A percentile compares a stretch with the other conserved stretches of the same genome.
These are phyloP conservation scores for Pseudopithomyces chartarum DNA, from an alignment of 2,329 filamentous ascomycete genomes.

Conservation along the genomic window DNA sequence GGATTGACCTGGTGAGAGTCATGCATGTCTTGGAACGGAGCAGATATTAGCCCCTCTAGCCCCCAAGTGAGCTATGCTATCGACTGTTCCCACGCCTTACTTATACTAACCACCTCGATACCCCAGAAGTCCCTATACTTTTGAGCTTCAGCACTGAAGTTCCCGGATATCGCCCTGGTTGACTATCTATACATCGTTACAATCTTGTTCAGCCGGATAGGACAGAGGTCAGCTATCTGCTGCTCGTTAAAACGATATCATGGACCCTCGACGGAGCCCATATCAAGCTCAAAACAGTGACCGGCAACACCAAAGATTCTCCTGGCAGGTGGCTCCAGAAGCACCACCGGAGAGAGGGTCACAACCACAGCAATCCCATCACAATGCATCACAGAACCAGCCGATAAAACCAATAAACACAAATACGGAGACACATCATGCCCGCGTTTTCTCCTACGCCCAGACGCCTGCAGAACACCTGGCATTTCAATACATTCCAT, in stretches of 20 bases:
- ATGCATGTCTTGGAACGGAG: slow-evolving; percentile 33
- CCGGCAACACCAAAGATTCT: slow-evolving; percentile 34
- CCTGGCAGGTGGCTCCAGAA: slow-evolving; percentile 37
- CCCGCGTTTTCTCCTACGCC: slow-evolving; percentile 43
- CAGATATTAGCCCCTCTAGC: slow-evolving; percentile 35
- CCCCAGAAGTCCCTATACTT: background rate
- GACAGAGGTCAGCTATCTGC: background rate
- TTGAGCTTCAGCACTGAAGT: background rate
- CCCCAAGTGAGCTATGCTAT: slow-evolving; percentile 19
- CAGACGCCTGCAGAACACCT: slow-evolving; percentile 43
- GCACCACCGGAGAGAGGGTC: slow-evolving; percentile 23
- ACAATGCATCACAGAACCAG: slow-evolving; percentile 12
- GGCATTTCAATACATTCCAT: slow-evolving; percentile 30
- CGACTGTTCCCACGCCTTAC: slow-evolving; percentile 2
- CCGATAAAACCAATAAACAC: slow-evolving; percentile 19
- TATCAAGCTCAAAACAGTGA: slow-evolving; percentile 15
- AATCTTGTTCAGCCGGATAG: background rate
- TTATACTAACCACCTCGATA: background rate
- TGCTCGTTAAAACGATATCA: slow-evolving; percentile 8
- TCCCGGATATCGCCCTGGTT: background rate
- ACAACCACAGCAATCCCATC: slow-evolving; percentile 18
- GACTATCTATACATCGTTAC: background rate
- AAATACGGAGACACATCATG: slow-evolving; percentile 17
- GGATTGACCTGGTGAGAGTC: slow-evolving; percentile 23
- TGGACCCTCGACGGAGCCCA: slow-evolving; percentile 30